Evolutionary conservation across 1,284 basidiomycete species (phyloP), one percentile per base, ranked within the genome.

Genomic region (Xerocomus nothofagi): DNA sequence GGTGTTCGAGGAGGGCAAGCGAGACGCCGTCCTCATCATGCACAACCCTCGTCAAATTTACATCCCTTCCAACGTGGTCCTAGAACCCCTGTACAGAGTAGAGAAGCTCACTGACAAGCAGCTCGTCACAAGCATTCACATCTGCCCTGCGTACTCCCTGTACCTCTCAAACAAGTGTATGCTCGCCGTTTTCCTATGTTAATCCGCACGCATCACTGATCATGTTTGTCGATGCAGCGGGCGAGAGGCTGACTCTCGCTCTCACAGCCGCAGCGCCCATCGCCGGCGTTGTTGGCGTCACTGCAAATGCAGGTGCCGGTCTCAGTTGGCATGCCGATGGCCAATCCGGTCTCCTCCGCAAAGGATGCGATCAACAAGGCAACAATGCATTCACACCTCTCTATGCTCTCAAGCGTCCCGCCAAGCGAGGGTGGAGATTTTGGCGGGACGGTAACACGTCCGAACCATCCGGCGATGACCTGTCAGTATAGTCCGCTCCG

Each of bases 131-230:
- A 58, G 38, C 34, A 45, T 53, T 2, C 51, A 65, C 15, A 34
- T 51, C 0, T 66, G 54, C 14, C 53, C 57, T 9, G 63, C 63
- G 1, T 64, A 56, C 30, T 55, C 51, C 3, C 52, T 66, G 48
- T 64, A 65, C 30, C 50, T 64, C n/a, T 67, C 63, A 3, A 51
- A 67, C 39, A 67, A 62, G 39, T 48, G 62, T 66, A 39, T 8
- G 48, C 0, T 39, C 8, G 0, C 7, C 4, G 6, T 18, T 34
- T 36, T 15, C 2, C 29, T 32, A 3, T n/a, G 4, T 29, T 6
- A 0, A n/a, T 15, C 3, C 7, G 7, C 26, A 26, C 26, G 23
- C 11, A 3, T 27, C 4, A 4, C 29, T 64, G n/a, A 62, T 29
- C 5, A 23, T 8, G 2, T 3, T 39, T 5, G 27, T 3, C 3